phyloP scores from a whole-genome alignment of 2,329 filamentous ascomycete genomes.

The Pleurostoma richardsiae region DNA sequence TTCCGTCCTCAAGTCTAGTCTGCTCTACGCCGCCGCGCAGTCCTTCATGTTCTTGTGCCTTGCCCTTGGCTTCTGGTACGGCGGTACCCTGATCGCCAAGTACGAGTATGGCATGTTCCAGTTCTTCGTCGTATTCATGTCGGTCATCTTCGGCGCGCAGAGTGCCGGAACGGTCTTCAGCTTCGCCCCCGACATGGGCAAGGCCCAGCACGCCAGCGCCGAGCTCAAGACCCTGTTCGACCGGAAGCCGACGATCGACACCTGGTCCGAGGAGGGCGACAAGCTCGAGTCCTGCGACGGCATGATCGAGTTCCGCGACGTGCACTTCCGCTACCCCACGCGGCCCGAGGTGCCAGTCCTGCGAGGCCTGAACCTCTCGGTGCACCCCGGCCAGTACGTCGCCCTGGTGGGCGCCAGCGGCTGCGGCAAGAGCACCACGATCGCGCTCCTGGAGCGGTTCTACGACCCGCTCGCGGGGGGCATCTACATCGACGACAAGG shows the following conservation, averaged over 20 bases:
- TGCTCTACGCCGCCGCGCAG: conserved; percentile 79
- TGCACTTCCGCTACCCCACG: conserved; percentile 92
- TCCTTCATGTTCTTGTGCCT: conserved; percentile 79
- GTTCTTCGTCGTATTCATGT: conserved; percentile 88
- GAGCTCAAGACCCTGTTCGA: conserved; percentile 83
- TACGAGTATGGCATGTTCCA: conserved; percentile 73
- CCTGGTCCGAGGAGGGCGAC: conserved; percentile 69
- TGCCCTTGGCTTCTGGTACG: conserved; percentile 91
- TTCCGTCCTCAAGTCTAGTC: conserved; percentile 71
- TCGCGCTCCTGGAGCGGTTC: conserved; percentile 87
- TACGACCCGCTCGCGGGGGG: conserved; percentile 82
- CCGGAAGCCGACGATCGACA: conserved; percentile 73
- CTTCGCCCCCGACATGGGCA: conserved; percentile 88
- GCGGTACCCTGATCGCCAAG: conserved; percentile 68
- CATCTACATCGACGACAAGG: conserved; percentile 75
- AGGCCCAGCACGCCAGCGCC: conserved; percentile 78
- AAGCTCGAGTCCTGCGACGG: conserved; percentile 63
- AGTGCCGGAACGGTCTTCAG: conserved; percentile 86
- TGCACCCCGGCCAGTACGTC: conserved; percentile 76
- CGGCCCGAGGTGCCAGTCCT: conserved; percentile 89
- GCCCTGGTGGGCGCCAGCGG: conserved; percentile 92
- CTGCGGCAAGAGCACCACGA: conserved; percentile 91
- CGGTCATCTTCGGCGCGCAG: conserved; percentile 87
- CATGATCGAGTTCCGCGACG: conserved; percentile 80
- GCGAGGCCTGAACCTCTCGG: conserved; percentile 69